Evolutionary conservation across 306 rosid species (phyloP), one percentile per base, ranked within the genome.

Genomic region (Rosa persica): DNA sequence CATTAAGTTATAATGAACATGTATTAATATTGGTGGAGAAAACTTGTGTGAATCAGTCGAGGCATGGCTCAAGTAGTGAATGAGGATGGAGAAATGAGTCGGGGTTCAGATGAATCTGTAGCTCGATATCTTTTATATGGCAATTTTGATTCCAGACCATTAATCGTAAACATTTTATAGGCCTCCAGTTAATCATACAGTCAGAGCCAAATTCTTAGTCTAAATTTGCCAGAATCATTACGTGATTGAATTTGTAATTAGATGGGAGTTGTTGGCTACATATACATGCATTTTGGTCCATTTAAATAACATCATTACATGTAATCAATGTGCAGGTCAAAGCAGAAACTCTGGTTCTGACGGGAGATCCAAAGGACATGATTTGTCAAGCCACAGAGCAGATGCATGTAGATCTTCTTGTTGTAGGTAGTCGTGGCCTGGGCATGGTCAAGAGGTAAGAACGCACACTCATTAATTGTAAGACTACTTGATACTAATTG

Each of bases 371-470:
- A 43, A 90, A 91, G 78, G 94, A 93, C 77, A 84, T 79, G 89
- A 90, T 93, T 12, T 91, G 98, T 73, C 82, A 89, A 51, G 90
- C 92, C 2, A 80, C 86, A 12, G 97, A 88, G 81, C 85, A 89
- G 76, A 81, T 89, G 90, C 85, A 83, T 36, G 88, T 88, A 42
- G 86, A 89, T 86, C 88, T 93, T 34, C 84, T 93, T 3, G 75
- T 93, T 17, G 73, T 93, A 23, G 92, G 97, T 36, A 91, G 93
- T 70, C 91, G 98, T 47, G 94, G 98, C 80, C 90, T 93, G 51
- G 88, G 97, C 74, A 79, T 5, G n/a, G 40, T 90, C 78, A 80
- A 89, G 80, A 90, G 97, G 97, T 88, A 39, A 57, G 54, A 23
- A 23, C 6, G 7, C 23, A 8, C 13, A 48, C 43, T 39, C 43